These are phyloP conservation scores for Elsinoe necatrix DNA, from an alignment of 2,329 filamentous ascomycete genomes.

Conservation along the genomic window DNA sequence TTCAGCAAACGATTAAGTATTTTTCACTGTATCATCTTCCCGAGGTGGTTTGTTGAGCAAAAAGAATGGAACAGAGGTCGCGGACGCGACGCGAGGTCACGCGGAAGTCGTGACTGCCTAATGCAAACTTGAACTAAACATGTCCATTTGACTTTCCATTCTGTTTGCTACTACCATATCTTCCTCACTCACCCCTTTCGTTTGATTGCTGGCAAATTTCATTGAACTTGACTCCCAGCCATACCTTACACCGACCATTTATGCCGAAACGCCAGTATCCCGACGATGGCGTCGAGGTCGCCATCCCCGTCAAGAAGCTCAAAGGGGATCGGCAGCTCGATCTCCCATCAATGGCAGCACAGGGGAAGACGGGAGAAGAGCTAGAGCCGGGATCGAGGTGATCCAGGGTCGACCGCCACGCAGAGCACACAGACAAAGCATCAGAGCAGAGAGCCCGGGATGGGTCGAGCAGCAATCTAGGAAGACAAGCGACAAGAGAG, in stretches of 20 bases:
- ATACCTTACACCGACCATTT: not conserved
- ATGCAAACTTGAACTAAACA: not conserved
- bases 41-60: not conserved
- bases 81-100: not conserved
- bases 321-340: not conserved
- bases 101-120: not conserved
- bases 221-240: not conserved
- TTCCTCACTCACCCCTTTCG: too few species aligned
- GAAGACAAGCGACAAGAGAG: too few species aligned
- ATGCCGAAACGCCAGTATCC: not conserved
- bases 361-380: not conserved
- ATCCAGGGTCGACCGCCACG: not conserved
- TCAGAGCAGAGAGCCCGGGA: too few species aligned
- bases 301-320: not conserved
- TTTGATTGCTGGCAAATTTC: too few species aligned
- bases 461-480: too few species aligned
- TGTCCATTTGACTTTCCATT: not conserved
- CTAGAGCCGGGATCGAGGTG: not conserved
- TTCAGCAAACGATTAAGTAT: not conserved
- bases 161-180: not conserved
- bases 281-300: not conserved
- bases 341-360: not conserved
- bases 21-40: not conserved
- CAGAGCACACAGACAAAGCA: too few species aligned
- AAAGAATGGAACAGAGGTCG: not conserved